Base-by-base conservation (phyloP, 768 basidiomycete species). In the Epithele typhae region DNA sequence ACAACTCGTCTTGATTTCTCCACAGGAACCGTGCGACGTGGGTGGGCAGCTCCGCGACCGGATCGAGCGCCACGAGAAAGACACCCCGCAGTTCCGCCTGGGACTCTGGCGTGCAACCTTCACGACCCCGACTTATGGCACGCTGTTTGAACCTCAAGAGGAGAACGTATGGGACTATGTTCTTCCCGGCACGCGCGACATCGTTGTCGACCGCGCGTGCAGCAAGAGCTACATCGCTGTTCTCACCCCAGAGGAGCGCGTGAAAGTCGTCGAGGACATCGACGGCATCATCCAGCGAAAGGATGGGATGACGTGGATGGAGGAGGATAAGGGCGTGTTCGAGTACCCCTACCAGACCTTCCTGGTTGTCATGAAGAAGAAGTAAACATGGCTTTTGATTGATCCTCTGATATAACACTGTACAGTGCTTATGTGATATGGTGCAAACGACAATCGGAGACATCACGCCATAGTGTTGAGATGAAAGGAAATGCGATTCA, bases 201-300 rank as follows among this genome's bases (percentile, higher is more conserved):
- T 69, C 17, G 80, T 76, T 6, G 66, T 88, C 30, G 72, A 90
- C 43, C 72, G 92, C 40, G 82, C 82, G 2, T 71, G 72, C 48
- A 91, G 82, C 66, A 96, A 95, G 70, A 92, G 89, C 54, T 96
- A 93, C 64, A 80, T 93, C 36, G 74, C 85, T 0, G 64, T 84
- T 18, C 70, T 85, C 27, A 66, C 75, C 2, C 75, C 74, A 2
- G 74, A 74, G n/a, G 75, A 81, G 56, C 84, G 77, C 64, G 63
- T 63, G 11, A 67, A 73, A 34, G 73, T 92, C 25, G 62, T 65
- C 19, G 54, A 67, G 9, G 72, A 78, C 37, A 60, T 92, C 23
- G 66, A 72, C 36, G 70, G 61, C 8, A 81, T 91, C 44, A 60
- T 91, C 2, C 61, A 76, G 43, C 67, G 64, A 22, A 82, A 81